phyloP scores from a whole-genome alignment of 78 protist species.

The Carpediemonas membranifera region DNA sequence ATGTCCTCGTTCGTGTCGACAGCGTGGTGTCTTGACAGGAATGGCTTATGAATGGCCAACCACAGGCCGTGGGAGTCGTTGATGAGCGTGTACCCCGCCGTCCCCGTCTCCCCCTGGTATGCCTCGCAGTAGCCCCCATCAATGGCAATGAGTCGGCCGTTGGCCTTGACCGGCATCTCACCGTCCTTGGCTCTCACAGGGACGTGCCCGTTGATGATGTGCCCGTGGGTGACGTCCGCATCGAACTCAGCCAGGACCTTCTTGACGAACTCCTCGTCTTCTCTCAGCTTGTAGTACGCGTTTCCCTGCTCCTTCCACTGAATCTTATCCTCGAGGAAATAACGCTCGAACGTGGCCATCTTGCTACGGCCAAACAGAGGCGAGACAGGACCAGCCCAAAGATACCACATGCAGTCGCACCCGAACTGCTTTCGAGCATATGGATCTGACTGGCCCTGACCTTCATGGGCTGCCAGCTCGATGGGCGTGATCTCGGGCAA shows the following conservation, averaged over 20 bases:
- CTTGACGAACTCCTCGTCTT: not conserved
- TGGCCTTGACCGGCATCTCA: slow-evolving; percentile 12
- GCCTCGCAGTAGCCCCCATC: not conserved
- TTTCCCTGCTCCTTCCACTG: slow-evolving; percentile 3
- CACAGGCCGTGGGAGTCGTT: slow-evolving; percentile 7
- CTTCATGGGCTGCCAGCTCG: no score
- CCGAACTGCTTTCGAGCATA: not conserved
- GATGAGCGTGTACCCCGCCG: slow-evolving; percentile 14
- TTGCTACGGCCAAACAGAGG: slow-evolving; percentile 15
- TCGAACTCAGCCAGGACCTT: not conserved
- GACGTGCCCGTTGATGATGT: slow-evolving; percentile 17
- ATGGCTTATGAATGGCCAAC: slow-evolving; percentile 20
- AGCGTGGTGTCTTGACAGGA: no score
- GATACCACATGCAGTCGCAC: not conserved
- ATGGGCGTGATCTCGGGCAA: not conserved
- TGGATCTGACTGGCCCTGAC: not conserved
- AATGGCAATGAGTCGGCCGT: slow-evolving; percentile 9
- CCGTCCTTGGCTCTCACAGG: slow-evolving; percentile 19
- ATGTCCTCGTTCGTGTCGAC: no score
- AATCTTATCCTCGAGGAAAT: slow-evolving; percentile 18
- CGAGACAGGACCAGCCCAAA: slow-evolving; percentile 19
- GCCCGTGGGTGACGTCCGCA: not conserved
- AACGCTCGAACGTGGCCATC: slow-evolving; percentile 26
- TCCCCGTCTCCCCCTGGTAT: slow-evolving; percentile 26
- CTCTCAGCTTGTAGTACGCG: slow-evolving; percentile 1